Conservation (phyloP, 305 asterid species). For the Plantago coronopus region DNA sequence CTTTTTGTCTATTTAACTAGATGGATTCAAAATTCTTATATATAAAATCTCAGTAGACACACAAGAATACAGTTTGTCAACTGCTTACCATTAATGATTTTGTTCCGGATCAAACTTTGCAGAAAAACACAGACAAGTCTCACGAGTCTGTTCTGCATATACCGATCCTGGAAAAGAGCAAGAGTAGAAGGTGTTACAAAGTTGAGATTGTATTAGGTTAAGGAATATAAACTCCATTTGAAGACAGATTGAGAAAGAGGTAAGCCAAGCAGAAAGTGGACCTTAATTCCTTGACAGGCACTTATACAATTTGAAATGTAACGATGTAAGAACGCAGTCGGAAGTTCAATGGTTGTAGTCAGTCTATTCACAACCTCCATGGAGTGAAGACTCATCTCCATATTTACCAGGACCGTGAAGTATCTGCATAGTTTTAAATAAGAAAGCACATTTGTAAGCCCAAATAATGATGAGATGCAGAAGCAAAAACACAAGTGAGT, state of each 20-base stretch:
- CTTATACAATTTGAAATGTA: slow-evolving; percentile 89
- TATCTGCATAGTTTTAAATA: slow-evolving; percentile 45
- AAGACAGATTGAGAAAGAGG: neutral
- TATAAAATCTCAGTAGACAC: neutral
- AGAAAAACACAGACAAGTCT: slow-evolving; percentile 93
- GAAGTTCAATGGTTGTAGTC: slow-evolving; percentile 89
- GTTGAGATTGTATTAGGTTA: neutral
- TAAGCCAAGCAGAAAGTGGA: slow-evolving; percentile 20
- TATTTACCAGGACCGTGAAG: slow-evolving; percentile 87
- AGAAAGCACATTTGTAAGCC: neutral
- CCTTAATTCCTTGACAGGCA: slow-evolving; percentile 94
- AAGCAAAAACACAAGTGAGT: slow-evolving; percentile 12
- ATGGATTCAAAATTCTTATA: too few relatives aligned
- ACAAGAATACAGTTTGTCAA: neutral
- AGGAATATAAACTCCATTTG: neutral
- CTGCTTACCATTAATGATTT: slow-evolving; percentile 78
- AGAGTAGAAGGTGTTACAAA: neutral
- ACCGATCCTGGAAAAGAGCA: slow-evolving; percentile 68
- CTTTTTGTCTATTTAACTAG: too few relatives aligned
- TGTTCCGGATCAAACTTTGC: slow-evolving; percentile 89
- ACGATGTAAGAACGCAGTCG: slow-evolving; percentile 87
- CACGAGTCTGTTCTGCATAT: slow-evolving; percentile 96
- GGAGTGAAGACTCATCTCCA: slow-evolving; percentile 99
- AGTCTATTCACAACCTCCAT: slow-evolving; percentile 99
- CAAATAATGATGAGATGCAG: slow-evolving; percentile 3